Percentiles rank a stretch among this genome's conserved stretches.
Evolutionary conservation across 2,329 filamentous ascomycete species (phyloP).

Genomic region (Hypoxylon sp.): DNA sequence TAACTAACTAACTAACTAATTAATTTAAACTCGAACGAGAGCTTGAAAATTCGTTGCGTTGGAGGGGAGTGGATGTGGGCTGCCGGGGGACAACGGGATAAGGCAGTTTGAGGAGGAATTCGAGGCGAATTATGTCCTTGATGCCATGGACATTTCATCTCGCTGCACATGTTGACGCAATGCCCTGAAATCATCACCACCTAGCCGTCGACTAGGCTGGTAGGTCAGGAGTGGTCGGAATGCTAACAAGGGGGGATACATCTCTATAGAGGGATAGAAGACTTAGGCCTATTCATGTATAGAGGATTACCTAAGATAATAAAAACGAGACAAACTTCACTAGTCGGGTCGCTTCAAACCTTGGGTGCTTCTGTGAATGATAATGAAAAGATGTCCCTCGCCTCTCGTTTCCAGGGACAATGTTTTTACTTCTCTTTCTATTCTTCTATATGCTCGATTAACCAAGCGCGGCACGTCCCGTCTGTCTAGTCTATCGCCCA

Average conservation of each 20-base stretch:
- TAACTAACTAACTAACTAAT: constrained; percentile 48
- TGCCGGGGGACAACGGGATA: too few species aligned
- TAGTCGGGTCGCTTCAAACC: background rate
- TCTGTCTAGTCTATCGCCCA: background rate
- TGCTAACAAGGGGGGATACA: background rate
- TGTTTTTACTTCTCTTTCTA: background rate
- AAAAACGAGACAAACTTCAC: background rate
- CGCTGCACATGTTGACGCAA: background rate
- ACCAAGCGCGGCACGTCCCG: background rate
- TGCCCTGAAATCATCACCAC: background rate
- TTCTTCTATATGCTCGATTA: background rate
- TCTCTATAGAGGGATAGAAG: background rate
- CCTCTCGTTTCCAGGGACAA: background rate
- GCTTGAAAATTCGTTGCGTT: background rate
- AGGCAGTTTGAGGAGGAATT: background rate
- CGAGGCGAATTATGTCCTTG: background rate
- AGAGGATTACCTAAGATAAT: background rate
- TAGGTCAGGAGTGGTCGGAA: background rate
- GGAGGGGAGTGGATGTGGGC: background rate
- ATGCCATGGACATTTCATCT: background rate
- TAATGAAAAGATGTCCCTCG: background rate
- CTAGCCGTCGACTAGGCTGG: background rate
- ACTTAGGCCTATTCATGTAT: background rate
- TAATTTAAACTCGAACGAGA: background rate
- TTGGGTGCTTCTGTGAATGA: background rate